Conservation (phyloP, 83 land plant genomes). For the Picea engelmannii region DNA sequence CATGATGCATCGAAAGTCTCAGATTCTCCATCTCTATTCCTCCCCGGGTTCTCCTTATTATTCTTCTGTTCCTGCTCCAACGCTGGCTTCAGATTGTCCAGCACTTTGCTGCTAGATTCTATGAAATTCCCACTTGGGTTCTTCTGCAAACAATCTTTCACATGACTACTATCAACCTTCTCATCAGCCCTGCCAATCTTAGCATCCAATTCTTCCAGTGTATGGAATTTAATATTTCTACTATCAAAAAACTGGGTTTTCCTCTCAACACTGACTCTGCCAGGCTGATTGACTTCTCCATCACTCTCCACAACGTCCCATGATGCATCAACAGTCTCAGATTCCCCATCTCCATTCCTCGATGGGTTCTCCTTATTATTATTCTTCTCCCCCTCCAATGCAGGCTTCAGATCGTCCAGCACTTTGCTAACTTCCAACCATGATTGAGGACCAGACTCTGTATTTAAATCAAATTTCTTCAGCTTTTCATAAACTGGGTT, state of each 20-base stretch:
- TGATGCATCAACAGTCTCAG: not conserved
- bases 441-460: conserved; percentile 29
- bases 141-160: not conserved
- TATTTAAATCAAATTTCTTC: not conserved
- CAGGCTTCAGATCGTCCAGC: conserved; percentile 57
- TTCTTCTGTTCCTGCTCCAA: conserved; percentile 11
- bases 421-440: conserved; percentile 74
- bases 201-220: conserved; percentile 54
- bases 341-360: not conserved
- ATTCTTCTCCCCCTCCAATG: conserved; percentile 11
- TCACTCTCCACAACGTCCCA: not conserved
- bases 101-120: conserved; percentile 37
- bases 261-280: not conserved
- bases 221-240: conserved; percentile 26
- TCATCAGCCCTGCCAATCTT: conserved; percentile 19
- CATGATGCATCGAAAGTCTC: conserved; percentile 1
- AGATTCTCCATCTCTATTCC: not conserved
- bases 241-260: conserved; percentile 10
- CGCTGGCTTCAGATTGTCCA: conserved; percentile 57
- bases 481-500: conserved; percentile 1
- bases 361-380: not conserved
- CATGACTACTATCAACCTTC: not conserved
- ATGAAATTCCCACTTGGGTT: not conserved
- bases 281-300: not conserved
- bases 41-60: not conserved